phyloP scores from a whole-genome alignment of 2,329 filamentous ascomycete genomes.

The Tolypocladium cylindrosporum region DNA sequence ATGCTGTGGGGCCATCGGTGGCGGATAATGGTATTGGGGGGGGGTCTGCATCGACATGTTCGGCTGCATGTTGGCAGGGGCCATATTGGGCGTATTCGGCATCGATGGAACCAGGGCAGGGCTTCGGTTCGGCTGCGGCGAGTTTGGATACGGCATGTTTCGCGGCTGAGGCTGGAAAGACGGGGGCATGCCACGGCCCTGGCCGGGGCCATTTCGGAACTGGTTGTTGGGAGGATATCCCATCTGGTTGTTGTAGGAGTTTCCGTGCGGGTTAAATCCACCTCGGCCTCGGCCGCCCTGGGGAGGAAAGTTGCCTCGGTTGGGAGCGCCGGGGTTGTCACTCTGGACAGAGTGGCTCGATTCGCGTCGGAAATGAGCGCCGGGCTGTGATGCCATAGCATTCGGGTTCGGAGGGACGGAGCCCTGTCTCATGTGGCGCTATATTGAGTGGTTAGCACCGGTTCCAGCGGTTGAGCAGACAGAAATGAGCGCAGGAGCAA shows the following conservation, averaged over 20 bases:
- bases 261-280: slow-evolving; percentile 32
- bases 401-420: slow-evolving; percentile 53
- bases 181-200: slow-evolving; percentile 43
- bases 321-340: slow-evolving; percentile 32
- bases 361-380: slow-evolving; percentile 69
- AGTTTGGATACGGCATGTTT: slow-evolving; percentile 44
- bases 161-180: slow-evolving; percentile 33
- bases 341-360: slow-evolving; percentile 72
- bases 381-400: slow-evolving; percentile 53
- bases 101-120: slow-evolving; percentile 56
- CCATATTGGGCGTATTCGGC: slow-evolving; percentile 62
- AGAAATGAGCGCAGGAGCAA: background rate
- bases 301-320: slow-evolving; percentile 42
- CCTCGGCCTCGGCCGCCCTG: slow-evolving; percentile 40
- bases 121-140: slow-evolving; percentile 56
- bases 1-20: slow-evolving; percentile 48
- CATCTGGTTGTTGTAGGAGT: slow-evolving; percentile 36
- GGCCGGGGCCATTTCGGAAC: slow-evolving; percentile 30
- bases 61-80: slow-evolving; percentile 40
- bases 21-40: slow-evolving; percentile 51
- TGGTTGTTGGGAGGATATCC: slow-evolving; percentile 33
- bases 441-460: slow-evolving; percentile 9
- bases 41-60: slow-evolving; percentile 55
- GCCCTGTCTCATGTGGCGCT: slow-evolving; percentile 61
- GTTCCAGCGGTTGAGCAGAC: background rate